phyloP scores from a whole-genome alignment of 805 yeast genomes.

The Candida takata region DNA sequence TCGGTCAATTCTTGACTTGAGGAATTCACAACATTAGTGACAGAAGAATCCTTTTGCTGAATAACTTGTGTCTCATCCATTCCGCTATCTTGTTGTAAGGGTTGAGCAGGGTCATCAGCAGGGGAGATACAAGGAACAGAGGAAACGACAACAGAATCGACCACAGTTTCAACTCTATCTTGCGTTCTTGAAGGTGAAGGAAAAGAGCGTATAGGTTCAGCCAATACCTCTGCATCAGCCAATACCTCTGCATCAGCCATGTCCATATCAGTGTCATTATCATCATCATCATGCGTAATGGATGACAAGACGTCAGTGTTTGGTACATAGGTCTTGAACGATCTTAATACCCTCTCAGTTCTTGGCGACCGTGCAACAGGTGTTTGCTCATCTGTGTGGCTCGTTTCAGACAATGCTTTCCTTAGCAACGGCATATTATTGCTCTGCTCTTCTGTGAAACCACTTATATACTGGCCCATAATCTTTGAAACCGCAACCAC shows the following conservation, averaged over 20 bases:
- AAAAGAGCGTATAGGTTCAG: background rate
- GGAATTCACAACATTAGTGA: background rate
- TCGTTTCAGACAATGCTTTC: background rate
- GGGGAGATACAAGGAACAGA: too few species aligned
- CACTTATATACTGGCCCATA: background rate
- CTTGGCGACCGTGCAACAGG: background rate
- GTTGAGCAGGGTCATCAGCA: too few species aligned
- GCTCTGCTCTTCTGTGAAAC: background rate
- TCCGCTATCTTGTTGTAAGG: too few species aligned
- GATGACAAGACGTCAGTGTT: background rate
- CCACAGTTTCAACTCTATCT: background rate
- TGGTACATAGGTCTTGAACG: background rate
- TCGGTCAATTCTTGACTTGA: conserved; percentile 1
- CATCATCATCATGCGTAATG: background rate
- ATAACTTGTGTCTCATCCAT: conserved; percentile 1
- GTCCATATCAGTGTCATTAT: background rate
- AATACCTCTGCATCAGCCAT: too few species aligned
- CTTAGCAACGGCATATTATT: conserved; percentile 1
- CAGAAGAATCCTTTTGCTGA: background rate
- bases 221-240: too few species aligned
- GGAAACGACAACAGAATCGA: too few species aligned
- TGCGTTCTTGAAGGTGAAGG: background rate
- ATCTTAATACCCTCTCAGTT: background rate
- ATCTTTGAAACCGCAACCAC: background rate
- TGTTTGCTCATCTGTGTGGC: background rate